A percentile compares a stretch with the other conserved stretches of the same genome.
Evolutionary conservation across 768 basidiomycete species (phyloP).

Genomic region (Amylocystis lapponica): DNA sequence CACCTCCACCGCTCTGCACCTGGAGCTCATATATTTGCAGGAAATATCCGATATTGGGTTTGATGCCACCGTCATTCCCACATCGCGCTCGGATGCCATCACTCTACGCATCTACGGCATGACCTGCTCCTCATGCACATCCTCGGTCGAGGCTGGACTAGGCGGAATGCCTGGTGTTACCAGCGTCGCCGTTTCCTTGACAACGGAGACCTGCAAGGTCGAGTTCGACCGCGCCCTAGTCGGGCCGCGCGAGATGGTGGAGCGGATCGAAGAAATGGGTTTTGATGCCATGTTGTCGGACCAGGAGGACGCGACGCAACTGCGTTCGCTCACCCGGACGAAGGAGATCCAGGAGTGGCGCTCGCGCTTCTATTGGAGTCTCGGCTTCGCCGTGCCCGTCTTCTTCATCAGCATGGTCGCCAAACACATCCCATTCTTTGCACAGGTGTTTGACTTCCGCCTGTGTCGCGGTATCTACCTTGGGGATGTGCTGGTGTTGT

Average conservation of each 20-base stretch:
- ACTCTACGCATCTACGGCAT: constrained; percentile 85
- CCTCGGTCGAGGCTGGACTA: constrained; percentile 69
- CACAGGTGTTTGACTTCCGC: constrained; percentile 40
- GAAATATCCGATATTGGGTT: constrained; percentile 94
- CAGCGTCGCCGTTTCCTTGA: constrained; percentile 65
- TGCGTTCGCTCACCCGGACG: constrained; percentile 78
- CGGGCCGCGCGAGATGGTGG: constrained; percentile 83
- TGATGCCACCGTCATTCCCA: constrained; percentile 74
- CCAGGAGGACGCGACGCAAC: constrained; percentile 75
- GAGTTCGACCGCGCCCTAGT: constrained; percentile 69
- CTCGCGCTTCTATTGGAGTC: constrained; percentile 64
- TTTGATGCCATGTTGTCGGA: constrained; percentile 86
- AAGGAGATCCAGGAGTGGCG: constrained; percentile 94
- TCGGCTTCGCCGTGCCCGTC: constrained; percentile 85
- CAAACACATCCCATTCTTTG: constrained; percentile 58
- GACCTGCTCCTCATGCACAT: constrained; percentile 82
- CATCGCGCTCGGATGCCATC: constrained; percentile 57
- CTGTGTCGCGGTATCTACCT: constrained; percentile 69
- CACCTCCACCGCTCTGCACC: no score
- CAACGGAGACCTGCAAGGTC: constrained; percentile 70
- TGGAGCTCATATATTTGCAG: constrained; percentile 30
- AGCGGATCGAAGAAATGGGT: constrained; percentile 81
- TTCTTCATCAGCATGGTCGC: constrained; percentile 89
- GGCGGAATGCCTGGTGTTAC: constrained; percentile 66
- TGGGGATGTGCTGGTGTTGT: constrained; percentile 69